Conservation (phyloP, 2,329 filamentous ascomycete genomes). For the Ascochyta pisi region DNA sequence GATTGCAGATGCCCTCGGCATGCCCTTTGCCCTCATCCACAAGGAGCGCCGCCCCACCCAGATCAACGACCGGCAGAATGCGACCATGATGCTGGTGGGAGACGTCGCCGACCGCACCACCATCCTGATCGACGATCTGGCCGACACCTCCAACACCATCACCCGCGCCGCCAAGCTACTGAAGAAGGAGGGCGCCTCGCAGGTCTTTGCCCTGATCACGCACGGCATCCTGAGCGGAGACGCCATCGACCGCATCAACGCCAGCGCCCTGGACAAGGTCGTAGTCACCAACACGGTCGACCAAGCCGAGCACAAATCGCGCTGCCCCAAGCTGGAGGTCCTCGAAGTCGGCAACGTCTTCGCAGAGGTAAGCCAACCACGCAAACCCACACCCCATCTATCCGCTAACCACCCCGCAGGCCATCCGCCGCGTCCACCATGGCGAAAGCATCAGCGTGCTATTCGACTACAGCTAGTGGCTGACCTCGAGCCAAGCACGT, state of each 20-base stretch:
- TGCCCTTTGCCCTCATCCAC: slow-evolving; percentile 97
- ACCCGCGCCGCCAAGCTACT: slow-evolving; percentile 95
- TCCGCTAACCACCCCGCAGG: slow-evolving; percentile 49
- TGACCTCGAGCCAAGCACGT: slow-evolving; percentile 13
- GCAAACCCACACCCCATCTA: not conserved
- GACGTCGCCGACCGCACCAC: slow-evolving; percentile 81
- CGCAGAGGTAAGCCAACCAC: slow-evolving; percentile 68
- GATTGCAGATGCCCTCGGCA: slow-evolving; percentile 89
- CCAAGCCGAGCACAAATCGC: slow-evolving; percentile 77
- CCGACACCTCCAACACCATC: slow-evolving; percentile 96
- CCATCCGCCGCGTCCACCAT: slow-evolving; percentile 94
- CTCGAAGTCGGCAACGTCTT: slow-evolving; percentile 89
- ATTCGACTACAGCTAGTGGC: slow-evolving; percentile 77
- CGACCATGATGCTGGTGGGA: slow-evolving; percentile 93
- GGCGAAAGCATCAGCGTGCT: slow-evolving; percentile 97
- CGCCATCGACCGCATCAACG: slow-evolving; percentile 92
- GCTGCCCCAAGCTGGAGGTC: slow-evolving; percentile 89
- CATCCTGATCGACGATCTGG: slow-evolving; percentile 92
- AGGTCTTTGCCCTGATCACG: slow-evolving; percentile 89
- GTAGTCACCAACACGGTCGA: slow-evolving; percentile 95
- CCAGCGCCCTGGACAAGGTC: slow-evolving; percentile 89
- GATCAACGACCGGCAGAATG: slow-evolving; percentile 80
- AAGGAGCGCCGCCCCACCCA: slow-evolving; percentile 93
- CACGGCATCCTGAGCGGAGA: slow-evolving; percentile 96
- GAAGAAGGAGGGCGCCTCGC: slow-evolving; percentile 88